Evolutionary conservation across 352 stramenopile species (phyloP).

Genomic region (Phytophthora niederhauseri): DNA sequence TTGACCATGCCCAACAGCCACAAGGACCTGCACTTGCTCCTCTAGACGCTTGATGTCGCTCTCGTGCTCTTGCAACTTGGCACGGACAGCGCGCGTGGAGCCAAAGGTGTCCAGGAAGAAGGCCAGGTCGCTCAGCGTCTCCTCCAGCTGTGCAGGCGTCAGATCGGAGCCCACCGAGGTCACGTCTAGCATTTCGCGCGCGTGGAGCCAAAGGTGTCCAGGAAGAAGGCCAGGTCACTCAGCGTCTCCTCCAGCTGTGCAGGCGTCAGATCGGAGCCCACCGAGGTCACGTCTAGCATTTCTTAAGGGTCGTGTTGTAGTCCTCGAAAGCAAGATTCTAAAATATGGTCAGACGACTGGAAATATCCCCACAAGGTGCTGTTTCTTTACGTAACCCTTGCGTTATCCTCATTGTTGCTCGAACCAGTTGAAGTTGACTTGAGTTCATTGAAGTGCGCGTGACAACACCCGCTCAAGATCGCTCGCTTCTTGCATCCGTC

Average conservation of each 20-base stretch:
- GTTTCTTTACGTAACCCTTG: neutral
- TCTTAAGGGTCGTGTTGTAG: too few species aligned
- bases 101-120: neutral
- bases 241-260: neutral
- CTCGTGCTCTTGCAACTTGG: constrained; percentile 5
- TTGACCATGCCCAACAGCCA: neutral
- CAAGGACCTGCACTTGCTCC: neutral
- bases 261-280: constrained; percentile 5
- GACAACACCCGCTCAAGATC: neutral
- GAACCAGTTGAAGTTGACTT: neutral
- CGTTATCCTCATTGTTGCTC: too few species aligned
- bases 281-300: constrained; percentile 8
- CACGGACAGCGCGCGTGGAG: neutral
- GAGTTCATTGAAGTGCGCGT: neutral
- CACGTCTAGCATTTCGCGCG: constrained; percentile 12
- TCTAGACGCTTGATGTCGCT: neutral
- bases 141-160: neutral
- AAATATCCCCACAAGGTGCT: neutral
- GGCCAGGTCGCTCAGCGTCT: neutral
- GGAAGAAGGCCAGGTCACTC: neutral
- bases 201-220: neutral
- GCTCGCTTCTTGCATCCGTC: constrained; percentile 3
- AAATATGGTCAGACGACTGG: neutral
- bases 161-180: constrained; percentile 1
- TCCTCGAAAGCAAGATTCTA: neutral